Base-by-base conservation (phyloP, 768 basidiomycete species). In the Auriscalpium vulgare region DNA sequence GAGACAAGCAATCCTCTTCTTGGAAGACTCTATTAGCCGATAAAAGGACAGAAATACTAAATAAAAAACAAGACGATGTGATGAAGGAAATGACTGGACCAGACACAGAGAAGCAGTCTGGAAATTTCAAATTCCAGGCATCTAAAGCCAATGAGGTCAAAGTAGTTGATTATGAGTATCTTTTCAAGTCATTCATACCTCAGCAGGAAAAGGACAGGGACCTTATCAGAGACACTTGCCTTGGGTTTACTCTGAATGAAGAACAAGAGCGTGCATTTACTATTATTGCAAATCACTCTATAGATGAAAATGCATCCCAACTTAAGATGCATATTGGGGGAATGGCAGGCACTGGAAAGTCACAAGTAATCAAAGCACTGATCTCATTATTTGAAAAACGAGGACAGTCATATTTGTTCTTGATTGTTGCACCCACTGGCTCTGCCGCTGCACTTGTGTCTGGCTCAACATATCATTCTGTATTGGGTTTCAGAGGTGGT, bases 261-360 rank as follows among this genome's bases (percentile, higher is more conserved):
- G 63, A 65, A 29, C 62, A 65, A 43, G 43, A 47, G 23, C 29
- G 60, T 45, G 62, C 62, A 16, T 65, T 63, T 37, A 34, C 49
- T 6, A 63, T 65, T 38, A 52, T 65, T 49, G 60, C 60, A 8
- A 56, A 62, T 37, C 60, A 65, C 36, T 14, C 50, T 13, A 3
- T 50, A 8, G 11, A 44, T 19, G 21, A 37, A 11, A 7, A 9
- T 34, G 29, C 38, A 10, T 56, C 60, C 11, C 57, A 52, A 17
- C 45, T 66, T 13, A 40, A 53, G 8, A 66, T 66, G 65, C 59
- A 64, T 51, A 19, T 66, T 10, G 63, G 59, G 6, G 65, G 63
- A 4, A 64, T 64, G 59, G 63, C 48, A 8, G 65, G 65, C 9
- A 66, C 63, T 1, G 65, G 63, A 8, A 66, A 64, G 40, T 62